Conservation (phyloP, 2,329 filamentous ascomycete species). For the Ophiostoma himal-ulmi region DNA sequence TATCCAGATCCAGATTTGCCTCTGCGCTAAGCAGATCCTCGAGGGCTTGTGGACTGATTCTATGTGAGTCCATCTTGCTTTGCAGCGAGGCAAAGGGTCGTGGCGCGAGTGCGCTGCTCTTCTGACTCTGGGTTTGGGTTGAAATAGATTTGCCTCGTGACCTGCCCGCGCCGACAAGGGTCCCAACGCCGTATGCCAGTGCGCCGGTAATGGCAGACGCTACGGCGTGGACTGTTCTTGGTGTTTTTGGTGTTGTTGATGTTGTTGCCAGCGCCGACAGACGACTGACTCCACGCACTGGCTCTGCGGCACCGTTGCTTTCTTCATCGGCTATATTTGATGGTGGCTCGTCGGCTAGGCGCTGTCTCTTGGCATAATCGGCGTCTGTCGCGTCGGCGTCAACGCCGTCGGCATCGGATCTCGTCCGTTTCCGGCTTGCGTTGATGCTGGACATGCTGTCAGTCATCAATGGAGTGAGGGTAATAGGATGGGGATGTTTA, state of each 20-base stretch:
- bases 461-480: background rate
- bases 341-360: constrained; percentile 11
- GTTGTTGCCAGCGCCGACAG: constrained; percentile 18
- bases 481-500: background rate
- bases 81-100: background rate
- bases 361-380: constrained; percentile 14
- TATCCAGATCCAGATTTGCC: background rate
- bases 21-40: background rate
- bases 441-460: constrained; percentile 21
- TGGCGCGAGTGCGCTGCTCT: background rate
- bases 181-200: constrained; percentile 18
- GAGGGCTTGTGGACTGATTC: background rate
- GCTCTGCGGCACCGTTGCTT: background rate
- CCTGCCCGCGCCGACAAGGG: constrained; percentile 8
- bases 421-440: constrained; percentile 21
- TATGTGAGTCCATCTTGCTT: background rate
- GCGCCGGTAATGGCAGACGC: constrained; percentile 26
- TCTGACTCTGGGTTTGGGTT: background rate
- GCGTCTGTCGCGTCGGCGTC: constrained; percentile 9
- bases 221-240: constrained; percentile 25
- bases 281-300: background rate
- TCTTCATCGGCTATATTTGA: background rate
- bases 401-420: constrained; percentile 16
- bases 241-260: constrained; percentile 27
- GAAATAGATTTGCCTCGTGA: background rate